Evolutionary conservation across 192 early-diverging fungal species (phyloP), one percentile per base, ranked within the genome.

Genomic region (Globomyces pollinis-pini): DNA sequence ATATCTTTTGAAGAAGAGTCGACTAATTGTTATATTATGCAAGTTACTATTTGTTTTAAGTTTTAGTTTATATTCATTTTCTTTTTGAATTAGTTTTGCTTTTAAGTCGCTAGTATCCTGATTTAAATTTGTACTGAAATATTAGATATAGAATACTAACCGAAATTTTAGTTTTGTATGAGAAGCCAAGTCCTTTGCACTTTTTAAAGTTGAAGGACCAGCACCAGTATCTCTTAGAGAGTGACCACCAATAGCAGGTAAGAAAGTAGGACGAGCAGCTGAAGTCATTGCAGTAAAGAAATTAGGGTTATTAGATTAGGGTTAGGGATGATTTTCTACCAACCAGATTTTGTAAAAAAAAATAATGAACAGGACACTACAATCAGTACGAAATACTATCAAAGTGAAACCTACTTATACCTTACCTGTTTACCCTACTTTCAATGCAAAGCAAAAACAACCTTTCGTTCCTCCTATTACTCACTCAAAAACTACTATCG

Each of bases 171-270:
- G 38, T 38, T 70, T 71, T 7, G 69, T 76, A 36, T 80, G 72
- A 6, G 68, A 29, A 11, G 55, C 60, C 15, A 75, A 53, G 34
- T 72, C 78, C 47, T 67, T 64, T 51, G 52, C 32, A 13, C 53
- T 54, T 11, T 53, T 33, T 24, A 64, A 47, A 56, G 55, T 41
- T 12, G 55, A 49, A 0, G 74, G 78, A 16, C 72, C 75, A 20
- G 51, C 53, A 36, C 63, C 59, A 4, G 64, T 75, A 59, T 81
- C 79, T 29, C 74, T 55, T 8, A 79, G 65, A 7, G 61, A 44
- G 39, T 67, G 54, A 11, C 79, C 79, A 21, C 79, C 79, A 11
- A 75, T 59, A 15, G 79, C 79, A 8, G 79, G 76, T 29, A 70
- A 57, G 69, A 73, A 80, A 12, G 75, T 77, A 41, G 78, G 78